Evolutionary conservation across 257 asterid genomes (phyloP).

Genomic region (Schizonepeta tenuifolia): DNA sequence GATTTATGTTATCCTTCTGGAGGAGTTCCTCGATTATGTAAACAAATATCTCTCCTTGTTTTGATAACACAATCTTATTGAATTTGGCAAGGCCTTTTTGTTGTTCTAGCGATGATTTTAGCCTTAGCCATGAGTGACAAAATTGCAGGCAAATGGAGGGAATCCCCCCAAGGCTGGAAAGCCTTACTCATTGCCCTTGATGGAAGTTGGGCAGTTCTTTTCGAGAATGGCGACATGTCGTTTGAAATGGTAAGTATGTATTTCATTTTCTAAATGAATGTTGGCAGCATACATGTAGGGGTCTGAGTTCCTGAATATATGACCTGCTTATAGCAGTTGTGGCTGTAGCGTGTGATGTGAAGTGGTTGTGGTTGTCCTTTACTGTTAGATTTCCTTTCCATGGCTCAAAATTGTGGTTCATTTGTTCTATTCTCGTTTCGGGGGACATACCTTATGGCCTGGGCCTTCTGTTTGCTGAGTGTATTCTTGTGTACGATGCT

Average conservation of each 20-base stretch:
- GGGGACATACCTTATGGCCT: not conserved
- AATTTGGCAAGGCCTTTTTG: not conserved
- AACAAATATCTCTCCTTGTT: not conserved
- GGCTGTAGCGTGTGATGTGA: not conserved
- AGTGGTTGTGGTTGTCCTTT: not conserved
- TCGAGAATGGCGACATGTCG: not conserved
- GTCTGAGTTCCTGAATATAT: conserved; percentile 9
- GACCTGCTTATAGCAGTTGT: not conserved
- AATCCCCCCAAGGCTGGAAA: not conserved
- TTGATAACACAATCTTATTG: not conserved
- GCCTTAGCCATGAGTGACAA: not conserved
- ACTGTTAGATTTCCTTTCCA: not conserved
- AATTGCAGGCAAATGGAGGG: not conserved
- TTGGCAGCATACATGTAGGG: conserved; percentile 19
- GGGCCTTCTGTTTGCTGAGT: not conserved
- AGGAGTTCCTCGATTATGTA: not conserved
- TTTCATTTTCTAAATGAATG: not conserved
- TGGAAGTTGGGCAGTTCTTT: not conserved
- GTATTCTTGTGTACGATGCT: not conserved
- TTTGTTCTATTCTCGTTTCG: not conserved
- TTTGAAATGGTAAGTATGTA: not conserved
- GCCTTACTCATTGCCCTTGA: not conserved
- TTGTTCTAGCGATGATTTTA: not conserved
- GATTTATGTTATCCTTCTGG: not conserved
- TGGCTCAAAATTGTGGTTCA: not conserved